Evolutionary conservation across 108 stramenopile species (phyloP).

Genomic region (Fistulifera pelliculosa): DNA sequence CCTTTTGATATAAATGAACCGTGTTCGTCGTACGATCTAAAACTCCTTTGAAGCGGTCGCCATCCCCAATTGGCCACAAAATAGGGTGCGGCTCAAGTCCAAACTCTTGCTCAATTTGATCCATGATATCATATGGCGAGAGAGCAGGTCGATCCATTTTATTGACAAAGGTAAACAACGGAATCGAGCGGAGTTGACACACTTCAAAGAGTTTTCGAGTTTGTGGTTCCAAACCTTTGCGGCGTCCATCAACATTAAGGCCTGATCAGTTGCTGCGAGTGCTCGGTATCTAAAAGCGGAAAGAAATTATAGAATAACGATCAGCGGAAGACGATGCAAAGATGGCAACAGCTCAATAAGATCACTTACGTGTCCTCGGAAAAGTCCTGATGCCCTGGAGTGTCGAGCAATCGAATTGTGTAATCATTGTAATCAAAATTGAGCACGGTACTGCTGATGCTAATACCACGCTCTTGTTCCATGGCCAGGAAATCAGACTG

Average conservation of each 20-base stretch:
- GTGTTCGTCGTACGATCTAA: conserved; percentile 69
- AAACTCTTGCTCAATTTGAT: conserved; percentile 93
- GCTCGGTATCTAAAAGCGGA: no score
- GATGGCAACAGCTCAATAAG: no score
- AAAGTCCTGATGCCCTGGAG: conserved; percentile 93
- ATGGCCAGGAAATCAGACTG: conserved; percentile 93
- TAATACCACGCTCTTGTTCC: conserved; percentile 91
- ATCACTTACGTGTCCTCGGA: conserved; percentile 83
- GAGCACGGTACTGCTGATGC: conserved; percentile 86
- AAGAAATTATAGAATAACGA: no score
- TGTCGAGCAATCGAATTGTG: conserved; percentile 53
- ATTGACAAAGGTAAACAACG: conserved; percentile 89
- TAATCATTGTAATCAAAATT: conserved; percentile 80
- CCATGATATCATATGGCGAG: conserved; percentile 90
- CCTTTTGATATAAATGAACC: conserved; percentile 82
- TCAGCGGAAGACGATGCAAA: no score
- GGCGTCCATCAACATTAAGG: conserved; percentile 90
- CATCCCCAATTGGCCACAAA: conserved; percentile 96
- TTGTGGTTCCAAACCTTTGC: conserved; percentile 95
- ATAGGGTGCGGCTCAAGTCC: conserved; percentile 84
- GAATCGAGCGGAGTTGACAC: conserved; percentile 48
- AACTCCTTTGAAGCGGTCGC: conserved; percentile 90
- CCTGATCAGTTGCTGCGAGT: no score
- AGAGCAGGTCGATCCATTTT: conserved; percentile 93
- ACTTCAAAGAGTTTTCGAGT: conserved; percentile 93